Evolutionary conservation across 192 early-diverging fungal genomes (phyloP), one percentile per base, ranked within the genome.

Genomic region (Coemansia reversa): DNA sequence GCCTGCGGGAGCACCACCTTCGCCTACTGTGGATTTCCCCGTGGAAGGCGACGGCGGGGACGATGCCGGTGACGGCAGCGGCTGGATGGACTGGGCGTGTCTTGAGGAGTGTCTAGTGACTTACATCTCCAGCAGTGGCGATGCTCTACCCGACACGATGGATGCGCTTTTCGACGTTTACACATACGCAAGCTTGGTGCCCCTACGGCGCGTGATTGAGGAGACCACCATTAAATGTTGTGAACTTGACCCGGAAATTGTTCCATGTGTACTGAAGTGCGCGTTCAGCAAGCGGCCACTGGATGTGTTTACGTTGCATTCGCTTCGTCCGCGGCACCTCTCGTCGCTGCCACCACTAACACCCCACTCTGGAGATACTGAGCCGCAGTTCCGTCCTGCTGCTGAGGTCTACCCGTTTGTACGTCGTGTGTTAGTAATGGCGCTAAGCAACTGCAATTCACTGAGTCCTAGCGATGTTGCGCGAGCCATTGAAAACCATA

Each of bases 141-240:
- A 65, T 3, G 20, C 32, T 0, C 55, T 62, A 11, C 25, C 27
- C 7, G 77, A 80, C 33, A 62, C 72, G 7, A 47, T 80, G 19
- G 72, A 75, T 53, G 77, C 72, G 9, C 54, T 80, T 22, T 58
- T 74, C 7, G 77, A 80, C n/a, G 66, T 74, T 12, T 80, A 80
- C n/a, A 74, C 72, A 5, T 63, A 62, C 39, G 54, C 57, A 5
- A 75, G 77, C 47, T 35, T 65, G 9, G 57, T 27, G n/a, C 48
- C 56, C 22, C 48, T 80, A 55, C 77, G 77, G 4, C 47, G 57
- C 24, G 56, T 72, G 18, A 68, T 80, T 5, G 62, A 67, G n/a
- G 67, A 62, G 5, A 65, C 68, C 3, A 20, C 68, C 0, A 51
- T 57, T 1, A 65, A 67, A 18, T 66, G 42, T 45, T 76, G 64